Evolutionary conservation across 352 stramenopile genomes (phyloP), one percentile per base, ranked within the genome.

Genomic region (Phytophthora multivora): DNA sequence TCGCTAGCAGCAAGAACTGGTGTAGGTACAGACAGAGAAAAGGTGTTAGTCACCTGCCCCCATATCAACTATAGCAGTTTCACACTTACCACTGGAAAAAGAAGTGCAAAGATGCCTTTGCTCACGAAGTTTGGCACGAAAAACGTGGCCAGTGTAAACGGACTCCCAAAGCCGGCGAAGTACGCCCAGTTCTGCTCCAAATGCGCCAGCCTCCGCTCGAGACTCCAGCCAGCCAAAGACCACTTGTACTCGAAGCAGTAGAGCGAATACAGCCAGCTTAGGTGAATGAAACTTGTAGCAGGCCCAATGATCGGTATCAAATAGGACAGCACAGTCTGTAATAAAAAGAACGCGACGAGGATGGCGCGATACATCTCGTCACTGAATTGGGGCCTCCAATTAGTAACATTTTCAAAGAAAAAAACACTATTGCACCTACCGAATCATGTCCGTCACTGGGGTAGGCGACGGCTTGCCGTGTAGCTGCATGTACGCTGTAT

Each of bases 201-300:
- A 62, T 93, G 80, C 0, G 64, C 77, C 16, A 96, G 73, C 2
- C 82, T 77, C 48, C 83, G 82, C 59, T 96, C 88, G 2, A 96
- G 80, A 57, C 84, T 92, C 88, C 88, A 96, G 4, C 88, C 88
- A 38, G 85, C 86, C 26, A 94, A 67, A 35, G 84, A 93, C 88
- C 88, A 96, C 72, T 94, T 96, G 81, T 96, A 96, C 64, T 96
- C 88, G 57, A 95, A 96, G 72, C 86, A 94, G 60, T 96, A 96
- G n/a, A 96, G 80, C 41, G 88, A 90, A 66, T 96, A 96, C 23
- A 96, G 64, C 87, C 87, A 96, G 40, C 87, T 94, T 39, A 94
- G 52, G 58, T 94, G 84, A 47, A 94, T 84, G 49, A 96, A 96
- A 63, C 87, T 96, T 21, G 73, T 66, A 21, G 82, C 78, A 1